Evolutionary conservation across 1,284 basidiomycete genomes (phyloP).

Genomic region (Ceratobasidium sp.): DNA sequence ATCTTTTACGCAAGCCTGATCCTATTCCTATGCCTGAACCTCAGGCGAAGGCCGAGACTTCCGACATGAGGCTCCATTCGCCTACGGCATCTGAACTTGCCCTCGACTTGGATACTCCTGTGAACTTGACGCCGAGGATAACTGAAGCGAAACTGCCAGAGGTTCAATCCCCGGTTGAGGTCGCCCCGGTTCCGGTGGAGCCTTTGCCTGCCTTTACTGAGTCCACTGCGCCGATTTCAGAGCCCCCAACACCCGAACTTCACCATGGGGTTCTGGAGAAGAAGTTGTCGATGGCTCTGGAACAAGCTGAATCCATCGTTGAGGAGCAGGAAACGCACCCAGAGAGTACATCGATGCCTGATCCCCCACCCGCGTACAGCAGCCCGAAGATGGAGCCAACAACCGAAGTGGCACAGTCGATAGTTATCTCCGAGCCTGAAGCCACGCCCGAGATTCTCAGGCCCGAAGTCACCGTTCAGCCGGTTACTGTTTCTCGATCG

Average conservation of each 20-base stretch:
- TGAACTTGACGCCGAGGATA: constrained; percentile 19
- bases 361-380: constrained; percentile 7
- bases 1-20: background rate
- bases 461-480: background rate
- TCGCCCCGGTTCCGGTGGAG: background rate
- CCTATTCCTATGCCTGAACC: background rate
- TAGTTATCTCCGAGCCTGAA: background rate
- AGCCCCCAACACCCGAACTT: background rate
- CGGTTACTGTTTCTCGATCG: background rate
- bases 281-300: constrained; percentile 11
- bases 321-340: background rate
- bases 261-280: constrained; percentile 2
- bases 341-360: constrained; percentile 2
- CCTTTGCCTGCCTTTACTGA: background rate
- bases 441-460: background rate
- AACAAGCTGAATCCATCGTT: background rate
- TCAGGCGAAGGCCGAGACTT: background rate
- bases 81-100: background rate
- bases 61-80: background rate
- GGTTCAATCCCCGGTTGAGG: background rate
- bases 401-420: background rate
- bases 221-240: background rate
- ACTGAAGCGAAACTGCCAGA: background rate
- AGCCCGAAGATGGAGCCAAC: constrained; percentile 9
- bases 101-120: background rate